These are phyloP conservation scores for Bolboschoenoplectus hybrid DNA, from an alignment of 202 grass and related monocot species.

Conservation along the genomic window DNA sequence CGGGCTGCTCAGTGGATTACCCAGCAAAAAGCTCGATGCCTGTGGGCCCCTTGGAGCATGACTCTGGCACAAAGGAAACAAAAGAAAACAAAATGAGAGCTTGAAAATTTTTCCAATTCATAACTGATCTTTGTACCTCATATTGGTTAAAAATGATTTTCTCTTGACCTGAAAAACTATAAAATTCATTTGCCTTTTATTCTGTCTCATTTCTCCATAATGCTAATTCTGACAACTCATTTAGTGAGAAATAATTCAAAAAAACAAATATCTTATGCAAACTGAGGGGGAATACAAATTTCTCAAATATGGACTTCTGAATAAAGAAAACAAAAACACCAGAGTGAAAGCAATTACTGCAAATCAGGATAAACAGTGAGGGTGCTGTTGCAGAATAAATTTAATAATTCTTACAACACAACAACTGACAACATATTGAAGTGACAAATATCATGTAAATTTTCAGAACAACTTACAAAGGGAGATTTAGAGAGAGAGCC, in stretches of 20 bases:
- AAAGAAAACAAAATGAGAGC: slow-evolving; percentile 40
- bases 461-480: slow-evolving; percentile 62
- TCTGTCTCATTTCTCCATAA: background rate
- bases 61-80: slow-evolving; percentile 35
- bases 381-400: slow-evolving; percentile 14
- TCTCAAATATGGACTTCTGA: background rate
- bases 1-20: slow-evolving; percentile 52
- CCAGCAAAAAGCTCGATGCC: background rate
- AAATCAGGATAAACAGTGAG: background rate
- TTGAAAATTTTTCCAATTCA: background rate
- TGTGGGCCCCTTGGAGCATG: slow-evolving; percentile 11
- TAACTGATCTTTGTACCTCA: background rate
- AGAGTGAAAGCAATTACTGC: background rate
- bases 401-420: slow-evolving; percentile 31
- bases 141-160: background rate
- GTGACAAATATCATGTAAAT: background rate
- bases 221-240: background rate
- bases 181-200: background rate
- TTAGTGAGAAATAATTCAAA: background rate
- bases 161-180: background rate
- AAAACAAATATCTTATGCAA: background rate
- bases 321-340: background rate
- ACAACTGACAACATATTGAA: slow-evolving; percentile 55
- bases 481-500: slow-evolving; percentile 57
- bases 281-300: background rate